Conservation (phyloP, 1,284 basidiomycete genomes). For the Trichosporon sp. region DNA sequence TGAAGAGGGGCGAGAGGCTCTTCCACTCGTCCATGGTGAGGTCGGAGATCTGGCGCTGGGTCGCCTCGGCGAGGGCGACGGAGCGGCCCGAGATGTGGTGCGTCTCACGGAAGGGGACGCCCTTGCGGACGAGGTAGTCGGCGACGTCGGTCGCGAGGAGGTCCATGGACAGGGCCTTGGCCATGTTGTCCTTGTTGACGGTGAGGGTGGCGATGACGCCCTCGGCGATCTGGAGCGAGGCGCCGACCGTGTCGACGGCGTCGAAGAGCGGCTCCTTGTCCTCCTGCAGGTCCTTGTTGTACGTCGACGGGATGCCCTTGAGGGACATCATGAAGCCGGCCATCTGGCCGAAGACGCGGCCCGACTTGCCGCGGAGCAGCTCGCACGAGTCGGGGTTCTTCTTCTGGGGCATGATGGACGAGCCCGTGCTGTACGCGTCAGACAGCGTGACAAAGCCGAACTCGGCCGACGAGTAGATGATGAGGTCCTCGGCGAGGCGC, state of each 20-base stretch:
- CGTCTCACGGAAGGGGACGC: constrained; percentile 96
- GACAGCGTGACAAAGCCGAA: constrained; percentile 92
- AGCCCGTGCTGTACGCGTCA: constrained; percentile 98
- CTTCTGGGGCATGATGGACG: constrained; percentile 99
- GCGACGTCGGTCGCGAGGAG: constrained; percentile 96
- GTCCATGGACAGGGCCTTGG: constrained; percentile 84
- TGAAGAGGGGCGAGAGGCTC: constrained; percentile 69
- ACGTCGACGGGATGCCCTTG: constrained; percentile 95
- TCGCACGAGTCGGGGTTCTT: constrained; percentile 98
- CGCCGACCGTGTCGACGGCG: constrained; percentile 81
- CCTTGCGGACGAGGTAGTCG: constrained; percentile 96
- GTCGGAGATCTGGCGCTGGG: constrained; percentile 72
- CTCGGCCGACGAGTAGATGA: constrained; percentile 94
- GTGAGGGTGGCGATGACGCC: constrained; percentile 88
- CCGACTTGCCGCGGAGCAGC: constrained; percentile 88
- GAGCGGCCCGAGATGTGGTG: constrained; percentile 96
- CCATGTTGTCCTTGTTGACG: constrained; percentile 85
- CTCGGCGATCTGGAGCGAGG: constrained; percentile 86
- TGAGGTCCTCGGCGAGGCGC: constrained; percentile 90
- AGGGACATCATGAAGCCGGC: constrained; percentile 97
- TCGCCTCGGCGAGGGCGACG: constrained; percentile 85
- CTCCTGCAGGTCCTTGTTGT: constrained; percentile 99
- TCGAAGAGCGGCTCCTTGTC: constrained; percentile 98
- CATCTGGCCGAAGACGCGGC: constrained; percentile 93
- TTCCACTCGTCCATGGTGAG: constrained; percentile 76